These are phyloP conservation scores for Cadophora malorum DNA, from an alignment of 2,329 filamentous ascomycete genomes.

Conservation along the genomic window DNA sequence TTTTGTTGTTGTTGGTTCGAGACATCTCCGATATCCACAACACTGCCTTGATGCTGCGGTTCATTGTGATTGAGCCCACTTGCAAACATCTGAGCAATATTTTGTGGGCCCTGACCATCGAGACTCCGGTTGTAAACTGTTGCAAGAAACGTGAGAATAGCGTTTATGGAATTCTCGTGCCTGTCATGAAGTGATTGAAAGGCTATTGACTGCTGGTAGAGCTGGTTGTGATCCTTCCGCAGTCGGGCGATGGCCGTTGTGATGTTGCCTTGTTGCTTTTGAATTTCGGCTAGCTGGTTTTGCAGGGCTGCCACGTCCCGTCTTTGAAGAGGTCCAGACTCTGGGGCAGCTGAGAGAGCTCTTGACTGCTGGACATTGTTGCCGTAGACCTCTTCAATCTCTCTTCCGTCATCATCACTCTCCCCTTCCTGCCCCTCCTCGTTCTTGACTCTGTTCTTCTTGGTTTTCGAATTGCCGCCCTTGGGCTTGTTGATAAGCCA, in stretches of 20 bases:
- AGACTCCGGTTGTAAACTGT: constrained; percentile 95
- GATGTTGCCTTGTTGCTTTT: constrained; percentile 86
- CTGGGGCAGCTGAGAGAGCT: constrained; percentile 44
- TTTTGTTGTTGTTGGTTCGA: constrained; percentile 39
- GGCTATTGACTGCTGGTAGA: constrained; percentile 85
- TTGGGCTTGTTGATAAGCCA: constrained; percentile 98
- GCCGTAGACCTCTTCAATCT: constrained; percentile 47
- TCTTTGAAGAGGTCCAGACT: constrained; percentile 58
- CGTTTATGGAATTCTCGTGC: constrained; percentile 98
- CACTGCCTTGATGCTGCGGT: constrained; percentile 58
- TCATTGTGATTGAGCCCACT: constrained; percentile 70
- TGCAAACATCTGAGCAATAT: constrained; percentile 83
- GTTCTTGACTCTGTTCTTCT: constrained; percentile 58
- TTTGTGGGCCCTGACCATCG: constrained; percentile 80
- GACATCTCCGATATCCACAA: constrained; percentile 67
- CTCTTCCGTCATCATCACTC: constrained; percentile 69
- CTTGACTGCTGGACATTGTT: constrained; percentile 53
- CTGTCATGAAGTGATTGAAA: constrained; percentile 93
- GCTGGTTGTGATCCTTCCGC: constrained; percentile 83
- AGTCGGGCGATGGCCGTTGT: constrained; percentile 81
- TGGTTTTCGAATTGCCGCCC: constrained; percentile 66
- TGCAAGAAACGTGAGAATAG: constrained; percentile 95
- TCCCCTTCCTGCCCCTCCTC: constrained; percentile 71
- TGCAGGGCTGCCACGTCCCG: constrained; percentile 81
- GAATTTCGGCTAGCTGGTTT: constrained; percentile 80